phyloP scores from a whole-genome alignment of 768 basidiomycete genomes.

The Mycena indigotica region DNA sequence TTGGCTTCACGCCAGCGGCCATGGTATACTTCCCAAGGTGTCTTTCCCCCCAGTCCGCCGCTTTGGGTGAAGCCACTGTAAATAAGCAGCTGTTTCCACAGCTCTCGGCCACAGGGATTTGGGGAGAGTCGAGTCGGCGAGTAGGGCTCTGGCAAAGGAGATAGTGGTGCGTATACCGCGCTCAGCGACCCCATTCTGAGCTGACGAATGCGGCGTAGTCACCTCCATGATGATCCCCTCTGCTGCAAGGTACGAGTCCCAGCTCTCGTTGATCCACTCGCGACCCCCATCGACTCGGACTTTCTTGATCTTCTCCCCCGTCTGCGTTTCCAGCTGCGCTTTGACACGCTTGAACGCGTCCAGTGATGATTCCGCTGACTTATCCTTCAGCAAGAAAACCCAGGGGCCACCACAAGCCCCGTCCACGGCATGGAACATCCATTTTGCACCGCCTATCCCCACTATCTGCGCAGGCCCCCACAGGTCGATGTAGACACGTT shows the following conservation, averaged over 20 bases:
- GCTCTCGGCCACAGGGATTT: slow-evolving; percentile 24
- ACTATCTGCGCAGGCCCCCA: slow-evolving; percentile 7
- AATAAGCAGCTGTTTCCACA: slow-evolving; percentile 18
- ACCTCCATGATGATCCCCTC: slow-evolving; percentile 17
- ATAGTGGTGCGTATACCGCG: slow-evolving; percentile 29
- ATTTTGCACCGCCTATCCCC: not conserved
- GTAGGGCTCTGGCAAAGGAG: slow-evolving; percentile 26
- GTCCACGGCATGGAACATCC: slow-evolving; percentile 3
- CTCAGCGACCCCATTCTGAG: slow-evolving; percentile 36
- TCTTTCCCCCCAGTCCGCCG: slow-evolving; percentile 3
- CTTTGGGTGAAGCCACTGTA: slow-evolving; percentile 17
- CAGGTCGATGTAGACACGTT: slow-evolving; percentile 9
- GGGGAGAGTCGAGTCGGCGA: slow-evolving; percentile 26
- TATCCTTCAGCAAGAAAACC: slow-evolving; percentile 1
- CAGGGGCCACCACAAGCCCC: slow-evolving; percentile 1
- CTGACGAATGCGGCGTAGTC: slow-evolving; percentile 31
- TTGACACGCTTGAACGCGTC: slow-evolving; percentile 1
- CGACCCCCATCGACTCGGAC: slow-evolving; percentile 4
- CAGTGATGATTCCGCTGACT: not conserved
- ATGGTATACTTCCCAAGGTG: slow-evolving; percentile 24
- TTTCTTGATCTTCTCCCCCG: not conserved
- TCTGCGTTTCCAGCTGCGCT: slow-evolving; percentile 7
- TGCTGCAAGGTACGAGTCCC: not conserved
- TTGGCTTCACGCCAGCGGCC: slow-evolving; percentile 22
- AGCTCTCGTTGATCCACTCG: slow-evolving; percentile 8